Evolutionary conservation across 2,329 filamentous ascomycete genomes (phyloP).

Genomic region (Fusarium sp.): DNA sequence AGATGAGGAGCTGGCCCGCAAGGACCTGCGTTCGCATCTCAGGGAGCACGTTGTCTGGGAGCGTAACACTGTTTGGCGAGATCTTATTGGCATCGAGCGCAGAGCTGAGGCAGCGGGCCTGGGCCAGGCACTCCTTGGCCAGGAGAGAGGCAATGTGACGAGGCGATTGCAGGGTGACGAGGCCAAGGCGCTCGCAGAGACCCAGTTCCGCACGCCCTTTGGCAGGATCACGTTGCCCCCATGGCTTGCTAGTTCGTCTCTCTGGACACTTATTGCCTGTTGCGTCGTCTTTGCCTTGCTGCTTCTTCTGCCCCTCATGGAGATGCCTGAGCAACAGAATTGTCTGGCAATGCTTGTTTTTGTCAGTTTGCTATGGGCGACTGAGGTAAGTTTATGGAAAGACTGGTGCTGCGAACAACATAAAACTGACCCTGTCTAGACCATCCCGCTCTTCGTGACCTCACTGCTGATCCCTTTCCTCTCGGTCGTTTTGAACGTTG

Average conservation of each 20-base stretch:
- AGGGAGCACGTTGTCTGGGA: conserved; percentile 99
- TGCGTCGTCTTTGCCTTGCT: conserved; percentile 78
- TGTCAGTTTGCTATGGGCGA: conserved; percentile 95
- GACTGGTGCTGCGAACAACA: background rate
- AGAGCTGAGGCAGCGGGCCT: conserved; percentile 94
- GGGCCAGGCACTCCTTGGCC: conserved; percentile 83
- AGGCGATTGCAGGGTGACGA: conserved; percentile 87
- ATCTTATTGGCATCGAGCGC: conserved; percentile 97
- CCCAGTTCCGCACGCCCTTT: conserved; percentile 79
- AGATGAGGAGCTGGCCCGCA: conserved; percentile 77
- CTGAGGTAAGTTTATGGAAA: conserved; percentile 70
- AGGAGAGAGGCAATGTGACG: conserved; percentile 71
- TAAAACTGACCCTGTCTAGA: conserved; percentile 58
- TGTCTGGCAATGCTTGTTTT: conserved; percentile 94
- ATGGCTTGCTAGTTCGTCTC: conserved; percentile 85
- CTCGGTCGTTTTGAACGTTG: conserved; percentile 84
- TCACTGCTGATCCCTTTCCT: conserved; percentile 94
- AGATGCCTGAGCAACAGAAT: conserved; percentile 90
- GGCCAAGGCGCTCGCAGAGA: conserved; percentile 66
- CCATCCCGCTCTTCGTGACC: conserved; percentile 96
- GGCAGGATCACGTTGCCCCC: conserved; percentile 78
- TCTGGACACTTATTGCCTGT: conserved; percentile 77
- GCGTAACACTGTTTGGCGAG: conserved; percentile 97
- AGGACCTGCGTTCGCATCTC: conserved; percentile 88
- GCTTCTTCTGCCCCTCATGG: conserved; percentile 81